Evolutionary conservation across 1,284 basidiomycete genomes (phyloP).

Genomic region (Lentinus polychrous): DNA sequence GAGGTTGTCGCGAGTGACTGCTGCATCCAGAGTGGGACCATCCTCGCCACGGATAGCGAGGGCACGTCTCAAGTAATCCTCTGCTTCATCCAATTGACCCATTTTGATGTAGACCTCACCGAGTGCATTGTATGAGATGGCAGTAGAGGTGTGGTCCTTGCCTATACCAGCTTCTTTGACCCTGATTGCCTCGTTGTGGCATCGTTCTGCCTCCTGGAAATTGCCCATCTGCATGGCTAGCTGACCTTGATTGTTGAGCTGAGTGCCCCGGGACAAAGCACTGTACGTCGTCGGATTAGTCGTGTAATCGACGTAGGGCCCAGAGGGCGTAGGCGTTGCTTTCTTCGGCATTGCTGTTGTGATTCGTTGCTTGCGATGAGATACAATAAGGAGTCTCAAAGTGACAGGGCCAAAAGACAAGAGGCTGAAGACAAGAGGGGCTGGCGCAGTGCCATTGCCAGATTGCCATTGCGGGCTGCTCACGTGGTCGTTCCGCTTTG

Average conservation of each 20-base stretch:
- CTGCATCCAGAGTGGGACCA: slow-evolving; percentile 22
- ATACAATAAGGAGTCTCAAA: too few relatives aligned
- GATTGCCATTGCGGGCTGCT: too few relatives aligned
- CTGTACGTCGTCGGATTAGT: neutral
- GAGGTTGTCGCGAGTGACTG: slow-evolving; percentile 29
- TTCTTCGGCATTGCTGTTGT: neutral
- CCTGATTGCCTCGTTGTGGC: slow-evolving; percentile 24
- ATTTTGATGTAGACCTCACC: slow-evolving; percentile 28
- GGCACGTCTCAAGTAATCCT: slow-evolving; percentile 24
- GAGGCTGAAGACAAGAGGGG: too few relatives aligned
- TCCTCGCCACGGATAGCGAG: slow-evolving; percentile 20
- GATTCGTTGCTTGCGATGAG: neutral
- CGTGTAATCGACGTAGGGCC: neutral
- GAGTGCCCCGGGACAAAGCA: slow-evolving; percentile 4
- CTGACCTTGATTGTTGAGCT: slow-evolving; percentile 18
- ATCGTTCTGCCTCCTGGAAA: slow-evolving; percentile 20
- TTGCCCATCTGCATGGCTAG: slow-evolving; percentile 21
- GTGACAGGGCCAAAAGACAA: neutral
- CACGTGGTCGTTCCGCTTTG: too few relatives aligned
- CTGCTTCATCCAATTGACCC: slow-evolving; percentile 26
- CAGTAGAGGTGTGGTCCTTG: slow-evolving; percentile 16
- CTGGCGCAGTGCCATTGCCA: too few relatives aligned
- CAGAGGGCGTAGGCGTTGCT: neutral
- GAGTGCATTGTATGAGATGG: slow-evolving; percentile 26
- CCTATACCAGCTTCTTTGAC: slow-evolving; percentile 20